A percentile compares a stretch with the other conserved stretches of the same genome.
phyloP scores from a whole-genome alignment of 202 grass and related monocot genomes.

The Zoysia matrella region DNA sequence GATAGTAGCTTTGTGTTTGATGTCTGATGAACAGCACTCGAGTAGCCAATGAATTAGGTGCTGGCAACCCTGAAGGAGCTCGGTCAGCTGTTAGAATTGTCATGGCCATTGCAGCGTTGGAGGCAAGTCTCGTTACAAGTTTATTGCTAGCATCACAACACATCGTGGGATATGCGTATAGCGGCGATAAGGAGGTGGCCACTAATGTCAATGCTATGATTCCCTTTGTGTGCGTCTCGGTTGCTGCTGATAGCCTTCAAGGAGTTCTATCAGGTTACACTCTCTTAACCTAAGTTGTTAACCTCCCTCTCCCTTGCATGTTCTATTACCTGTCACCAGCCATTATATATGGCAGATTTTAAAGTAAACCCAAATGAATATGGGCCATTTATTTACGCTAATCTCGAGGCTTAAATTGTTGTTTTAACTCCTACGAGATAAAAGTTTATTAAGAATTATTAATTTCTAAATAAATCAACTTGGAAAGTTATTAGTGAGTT shows the following conservation, averaged over 20 bases:
- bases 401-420: too few relatives aligned
- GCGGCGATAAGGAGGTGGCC: conserved; percentile 72
- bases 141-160: conserved; percentile 52
- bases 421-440: too few relatives aligned
- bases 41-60: conserved; percentile 69
- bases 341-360: neutral
- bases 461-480: too few relatives aligned
- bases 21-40: conserved; percentile 61
- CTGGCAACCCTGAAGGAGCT: too few relatives aligned
- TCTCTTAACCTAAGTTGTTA: conserved; percentile 21
- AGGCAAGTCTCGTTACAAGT: conserved; percentile 62
- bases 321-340: neutral
- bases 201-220: conserved; percentile 75
- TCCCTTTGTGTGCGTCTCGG: conserved; percentile 75
- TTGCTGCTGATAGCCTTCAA: conserved; percentile 80
- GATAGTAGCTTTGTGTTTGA: neutral
- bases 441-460: too few relatives aligned
- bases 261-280: conserved; percentile 80
- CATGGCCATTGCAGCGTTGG: conserved; percentile 67
- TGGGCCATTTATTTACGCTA: too few relatives aligned
- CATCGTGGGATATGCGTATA: conserved; percentile 84
- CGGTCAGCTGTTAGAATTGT: conserved; percentile 52
- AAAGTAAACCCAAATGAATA: too few relatives aligned
- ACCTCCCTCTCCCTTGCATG: conserved; percentile 12
- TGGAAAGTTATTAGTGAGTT: too few relatives aligned